Base-by-base conservation (phyloP, 129 eudicot genomes). In the Ambrosia artemisiifolia region DNA sequence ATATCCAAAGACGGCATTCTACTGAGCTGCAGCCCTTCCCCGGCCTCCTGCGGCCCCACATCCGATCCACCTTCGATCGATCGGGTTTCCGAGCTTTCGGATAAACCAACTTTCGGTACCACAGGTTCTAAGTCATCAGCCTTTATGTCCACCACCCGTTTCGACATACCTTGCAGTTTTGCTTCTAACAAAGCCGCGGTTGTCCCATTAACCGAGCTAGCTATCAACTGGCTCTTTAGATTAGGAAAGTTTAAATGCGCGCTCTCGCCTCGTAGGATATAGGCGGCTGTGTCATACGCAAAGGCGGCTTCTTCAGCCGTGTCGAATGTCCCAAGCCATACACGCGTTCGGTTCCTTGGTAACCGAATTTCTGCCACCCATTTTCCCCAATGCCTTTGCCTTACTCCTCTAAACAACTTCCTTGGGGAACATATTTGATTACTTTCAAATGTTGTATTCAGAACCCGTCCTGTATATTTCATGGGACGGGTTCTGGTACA, bases 361-460 rank as follows among this genome's bases (percentile, higher is more conserved):
- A 89, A 73, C 77, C 95, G 44, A 17, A 90, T 93, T 50, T 93
- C 98, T 0, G 98, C 98, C 10, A 92, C 98, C 96, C 96, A 92
- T 85, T 89, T 92, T 20, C 96, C 98, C 98, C 96, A 92, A 43
- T 89, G 98, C 76, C 98, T 74, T 62, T 93, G 96, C 70, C 98
- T 78, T 42, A 93, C 98, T 42, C 98, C 98, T 69, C 98, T 80
- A 68, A 69, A 90, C 11, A 87, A 72, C 85, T 82, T 89, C 53
- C 83, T 77, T 4, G 80, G 75, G 3, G 86, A 67, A 33, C 83
- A 71, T 4, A 65, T 33, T 11, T 44, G 51, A n/a, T 50, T 60
- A 49, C 53, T 74, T 11, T 66, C 60, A 32, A 44, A 67, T 61
- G 42, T 30, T 6, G 28, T 18, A 20, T 19, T 72, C 3, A 66